A percentile compares a stretch with the other conserved stretches of the same genome.
Conservation (phyloP, 2,329 filamentous ascomycete genomes). For the Verticillium nonalfalfae region DNA sequence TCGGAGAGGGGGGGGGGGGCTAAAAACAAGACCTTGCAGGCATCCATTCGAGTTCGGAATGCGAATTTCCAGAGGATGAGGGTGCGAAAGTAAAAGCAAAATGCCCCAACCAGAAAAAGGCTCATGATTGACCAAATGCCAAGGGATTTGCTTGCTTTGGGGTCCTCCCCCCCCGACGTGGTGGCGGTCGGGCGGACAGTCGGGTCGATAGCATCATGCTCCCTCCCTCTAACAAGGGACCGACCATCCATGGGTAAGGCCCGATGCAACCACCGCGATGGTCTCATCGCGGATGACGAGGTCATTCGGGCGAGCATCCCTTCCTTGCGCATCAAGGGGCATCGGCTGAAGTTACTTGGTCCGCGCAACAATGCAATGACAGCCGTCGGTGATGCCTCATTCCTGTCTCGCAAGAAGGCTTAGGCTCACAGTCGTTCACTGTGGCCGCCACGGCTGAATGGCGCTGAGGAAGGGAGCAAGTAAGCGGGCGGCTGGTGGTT, state of each 20-base stretch:
- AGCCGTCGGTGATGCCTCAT: background rate
- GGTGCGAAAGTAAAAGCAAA: background rate
- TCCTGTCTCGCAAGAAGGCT: background rate
- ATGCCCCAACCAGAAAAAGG: background rate
- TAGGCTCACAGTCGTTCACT: background rate
- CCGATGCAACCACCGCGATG: background rate
- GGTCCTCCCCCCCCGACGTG: background rate
- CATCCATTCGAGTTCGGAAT: background rate
- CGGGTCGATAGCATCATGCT: background rate
- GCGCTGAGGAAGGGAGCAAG: no score
- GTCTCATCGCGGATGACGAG: background rate
- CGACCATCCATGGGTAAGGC: background rate
- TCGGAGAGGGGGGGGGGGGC: background rate
- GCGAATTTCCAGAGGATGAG: background rate
- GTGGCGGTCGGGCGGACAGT: background rate
- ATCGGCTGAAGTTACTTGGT: background rate
- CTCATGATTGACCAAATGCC: background rate
- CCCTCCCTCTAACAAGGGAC: background rate
- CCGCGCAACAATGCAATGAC: background rate
- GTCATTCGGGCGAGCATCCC: background rate
- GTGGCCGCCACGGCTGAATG: background rate
- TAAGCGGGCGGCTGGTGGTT: background rate
- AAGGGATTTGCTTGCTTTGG: background rate
- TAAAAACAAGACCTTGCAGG: background rate
- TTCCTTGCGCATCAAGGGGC: background rate